Evolutionary conservation across 2,329 filamentous ascomycete species (phyloP).

Genomic region (Mycosphaerella sp.): DNA sequence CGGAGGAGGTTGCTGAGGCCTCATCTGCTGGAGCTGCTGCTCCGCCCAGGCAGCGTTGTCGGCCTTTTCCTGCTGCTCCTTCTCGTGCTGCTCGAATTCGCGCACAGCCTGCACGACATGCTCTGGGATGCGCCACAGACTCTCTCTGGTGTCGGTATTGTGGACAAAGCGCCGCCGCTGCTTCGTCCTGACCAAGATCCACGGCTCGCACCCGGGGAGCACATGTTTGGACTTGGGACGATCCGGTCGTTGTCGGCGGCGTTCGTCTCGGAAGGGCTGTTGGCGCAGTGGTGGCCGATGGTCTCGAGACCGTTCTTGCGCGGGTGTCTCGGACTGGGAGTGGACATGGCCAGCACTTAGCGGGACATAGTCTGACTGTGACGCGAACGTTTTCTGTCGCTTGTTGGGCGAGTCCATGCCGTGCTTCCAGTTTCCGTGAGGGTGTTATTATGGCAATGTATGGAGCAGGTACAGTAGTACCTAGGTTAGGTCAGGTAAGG

Average conservation of each 20-base stretch:
- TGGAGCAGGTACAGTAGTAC: neutral
- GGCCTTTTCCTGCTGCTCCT: conserved; percentile 52
- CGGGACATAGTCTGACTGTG: conserved; percentile 26
- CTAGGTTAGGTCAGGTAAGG: neutral
- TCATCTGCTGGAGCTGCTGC: conserved; percentile 29
- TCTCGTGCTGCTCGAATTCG: conserved; percentile 64
- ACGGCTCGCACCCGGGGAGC: conserved; percentile 77
- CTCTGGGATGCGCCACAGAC: conserved; percentile 90
- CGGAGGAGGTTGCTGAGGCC: conserved; percentile 6
- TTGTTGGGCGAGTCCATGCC: conserved; percentile 26
- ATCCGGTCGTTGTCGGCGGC: conserved; percentile 47
- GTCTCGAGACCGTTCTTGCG: neutral
- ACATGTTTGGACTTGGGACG: conserved; percentile 70
- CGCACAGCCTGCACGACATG: conserved; percentile 70
- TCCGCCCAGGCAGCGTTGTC: conserved; percentile 32
- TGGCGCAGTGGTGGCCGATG: conserved; percentile 4
- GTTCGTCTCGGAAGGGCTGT: conserved; percentile 10
- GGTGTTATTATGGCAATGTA: too few relatives aligned
- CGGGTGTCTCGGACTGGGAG: neutral
- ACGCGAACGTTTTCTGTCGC: conserved; percentile 19
- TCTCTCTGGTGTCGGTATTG: conserved; percentile 77
- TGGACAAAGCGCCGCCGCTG: conserved; percentile 84
- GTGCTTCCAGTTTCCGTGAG: too few relatives aligned
- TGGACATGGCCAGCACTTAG: conserved; percentile 19
- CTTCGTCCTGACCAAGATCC: conserved; percentile 90